Evolutionary conservation across 169 alveolate species (phyloP).

Genomic region (Plasmodium blacklocki): DNA sequence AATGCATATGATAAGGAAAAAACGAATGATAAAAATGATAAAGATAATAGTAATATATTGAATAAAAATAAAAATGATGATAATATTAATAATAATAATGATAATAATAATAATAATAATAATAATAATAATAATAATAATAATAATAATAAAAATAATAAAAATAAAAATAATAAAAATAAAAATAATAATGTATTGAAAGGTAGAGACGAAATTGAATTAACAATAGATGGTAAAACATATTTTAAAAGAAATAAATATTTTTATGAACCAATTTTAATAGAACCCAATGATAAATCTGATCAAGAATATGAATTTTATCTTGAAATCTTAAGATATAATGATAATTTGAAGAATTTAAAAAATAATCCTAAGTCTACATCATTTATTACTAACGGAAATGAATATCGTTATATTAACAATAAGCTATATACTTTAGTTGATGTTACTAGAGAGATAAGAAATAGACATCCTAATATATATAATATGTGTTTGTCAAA

Average conservation of each 20-base stretch:
- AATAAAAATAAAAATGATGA: neutral
- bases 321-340: constrained; percentile 58
- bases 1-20: neutral
- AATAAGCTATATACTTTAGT: constrained; percentile 54
- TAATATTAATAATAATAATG: constrained; percentile 1
- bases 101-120: neutral
- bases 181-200: constrained; percentile 12
- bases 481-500: constrained; percentile 8
- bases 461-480: constrained; percentile 35
- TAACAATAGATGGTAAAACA: constrained; percentile 64
- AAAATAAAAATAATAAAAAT: constrained; percentile 1
- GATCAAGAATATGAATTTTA: constrained; percentile 73
- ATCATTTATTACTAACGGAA: constrained; percentile 71
- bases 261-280: constrained; percentile 76
- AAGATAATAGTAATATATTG: no score
- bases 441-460: constrained; percentile 71
- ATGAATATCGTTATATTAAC: constrained; percentile 63
- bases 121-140: neutral
- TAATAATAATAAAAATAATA: neutral
- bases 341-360: constrained; percentile 49
- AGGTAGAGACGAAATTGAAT: constrained; percentile 47
- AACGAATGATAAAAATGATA: no score
- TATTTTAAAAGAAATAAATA: constrained; percentile 73
- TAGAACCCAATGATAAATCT: constrained; percentile 40
- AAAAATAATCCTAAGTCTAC: constrained; percentile 36